Percentiles rank a stretch among this genome's conserved stretches.
Conservation (phyloP, 768 basidiomycete genomes). For the Termitomyces sp. region DNA sequence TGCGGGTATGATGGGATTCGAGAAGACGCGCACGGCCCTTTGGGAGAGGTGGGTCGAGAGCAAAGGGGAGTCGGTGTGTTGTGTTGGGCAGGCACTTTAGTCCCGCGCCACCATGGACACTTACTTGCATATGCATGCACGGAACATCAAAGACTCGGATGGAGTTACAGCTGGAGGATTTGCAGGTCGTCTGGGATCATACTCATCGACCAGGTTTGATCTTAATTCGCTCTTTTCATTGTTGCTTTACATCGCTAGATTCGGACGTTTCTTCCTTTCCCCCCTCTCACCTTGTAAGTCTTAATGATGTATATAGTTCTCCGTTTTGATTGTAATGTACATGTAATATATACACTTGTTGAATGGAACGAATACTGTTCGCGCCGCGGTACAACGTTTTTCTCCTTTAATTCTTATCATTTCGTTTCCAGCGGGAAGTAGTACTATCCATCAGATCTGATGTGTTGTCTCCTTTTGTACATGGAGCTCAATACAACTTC, state of each 20-base stretch:
- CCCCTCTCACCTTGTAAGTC: not conserved
- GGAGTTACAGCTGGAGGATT: not conserved
- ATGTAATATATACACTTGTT: not conserved
- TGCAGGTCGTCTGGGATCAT: not conserved
- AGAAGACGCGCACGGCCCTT: constrained; percentile 26
- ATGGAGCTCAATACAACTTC: not conserved
- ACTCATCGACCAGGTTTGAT: not conserved
- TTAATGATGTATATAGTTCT: constrained; percentile 7
- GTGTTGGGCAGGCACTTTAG: constrained; percentile 19
- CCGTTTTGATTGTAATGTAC: constrained; percentile 16
- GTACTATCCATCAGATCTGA: not conserved
- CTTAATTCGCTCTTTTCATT: not conserved
- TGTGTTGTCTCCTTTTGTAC: not conserved
- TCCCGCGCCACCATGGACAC: not conserved
- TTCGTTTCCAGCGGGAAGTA: too few relatives aligned
- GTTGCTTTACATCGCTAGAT: not conserved
- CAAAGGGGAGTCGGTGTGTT: not conserved
- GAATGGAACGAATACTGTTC: not conserved
- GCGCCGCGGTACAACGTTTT: not conserved
- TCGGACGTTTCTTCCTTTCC: not conserved
- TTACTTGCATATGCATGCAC: not conserved
- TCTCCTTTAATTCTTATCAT: not conserved
- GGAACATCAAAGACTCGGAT: not conserved
- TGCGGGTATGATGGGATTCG: constrained; percentile 37
- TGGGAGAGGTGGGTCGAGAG: constrained; percentile 35